Percentiles rank a stretch among this genome's conserved stretches.
These are phyloP conservation scores for Eucalyptus lansdowneana DNA, from an alignment of 345 rosid genomes.

Conservation along the genomic window DNA sequence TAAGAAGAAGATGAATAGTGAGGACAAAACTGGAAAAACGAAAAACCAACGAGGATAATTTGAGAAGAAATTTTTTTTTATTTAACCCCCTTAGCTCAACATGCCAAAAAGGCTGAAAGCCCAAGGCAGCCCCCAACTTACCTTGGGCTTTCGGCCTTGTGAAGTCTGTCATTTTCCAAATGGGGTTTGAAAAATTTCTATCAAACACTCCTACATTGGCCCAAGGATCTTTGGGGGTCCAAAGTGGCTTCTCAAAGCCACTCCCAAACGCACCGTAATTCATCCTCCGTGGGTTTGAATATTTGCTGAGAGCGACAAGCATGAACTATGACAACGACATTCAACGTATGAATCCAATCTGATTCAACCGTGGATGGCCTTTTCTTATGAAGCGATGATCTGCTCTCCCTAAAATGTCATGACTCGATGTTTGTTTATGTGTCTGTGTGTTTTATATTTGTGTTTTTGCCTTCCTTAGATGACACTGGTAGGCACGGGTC, in stretches of 20 bases:
- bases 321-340: not conserved
- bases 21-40: rapidly evolving
- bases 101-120: no score
- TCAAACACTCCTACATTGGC: no score
- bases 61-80: no score
- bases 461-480: not conserved
- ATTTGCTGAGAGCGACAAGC: not conserved
- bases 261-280: not conserved
- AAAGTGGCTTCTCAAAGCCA: no score
- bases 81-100: no score
- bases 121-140: no score
- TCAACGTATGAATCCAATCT: not conserved
- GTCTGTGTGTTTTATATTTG: not conserved
- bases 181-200: no score
- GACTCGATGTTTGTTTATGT: not conserved
- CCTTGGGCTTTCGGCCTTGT: no score
- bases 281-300: not conserved
- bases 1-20: no score
- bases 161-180: no score
- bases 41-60: no score
- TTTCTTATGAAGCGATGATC: not conserved
- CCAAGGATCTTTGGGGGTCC: no score
- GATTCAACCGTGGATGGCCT: not conserved
- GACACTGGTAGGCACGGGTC: not conserved
- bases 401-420: not conserved